These are phyloP conservation scores for Prunus padus DNA, from an alignment of 306 rosid genomes.

Conservation along the genomic window DNA sequence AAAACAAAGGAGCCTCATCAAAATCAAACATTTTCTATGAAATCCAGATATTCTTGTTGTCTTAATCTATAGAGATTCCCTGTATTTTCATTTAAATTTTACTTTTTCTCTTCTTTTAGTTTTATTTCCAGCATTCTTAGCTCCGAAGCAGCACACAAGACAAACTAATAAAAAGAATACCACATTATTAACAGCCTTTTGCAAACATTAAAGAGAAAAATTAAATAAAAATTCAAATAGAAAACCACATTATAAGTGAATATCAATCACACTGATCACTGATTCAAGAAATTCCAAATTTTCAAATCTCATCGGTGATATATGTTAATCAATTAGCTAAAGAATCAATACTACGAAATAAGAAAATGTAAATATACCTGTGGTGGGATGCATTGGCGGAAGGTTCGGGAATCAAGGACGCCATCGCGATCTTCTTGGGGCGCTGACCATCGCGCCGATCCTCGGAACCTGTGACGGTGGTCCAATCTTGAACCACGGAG, in stretches of 20 bases:
- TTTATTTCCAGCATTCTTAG: not conserved
- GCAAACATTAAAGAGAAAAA: not conserved
- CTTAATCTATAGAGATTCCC: too few species aligned
- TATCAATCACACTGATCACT: not conserved
- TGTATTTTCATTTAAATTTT: not conserved
- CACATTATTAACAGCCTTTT: not conserved
- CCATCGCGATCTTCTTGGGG: conserved; percentile 44
- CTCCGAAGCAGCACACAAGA: not conserved
- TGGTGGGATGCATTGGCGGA: conserved; percentile 55
- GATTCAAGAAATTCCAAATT: not conserved
- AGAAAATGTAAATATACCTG: conserved; percentile 40
- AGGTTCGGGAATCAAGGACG: conserved; percentile 59
- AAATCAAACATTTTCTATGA: not conserved
- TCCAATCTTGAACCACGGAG: conserved; percentile 54
- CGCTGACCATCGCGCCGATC: conserved; percentile 48
- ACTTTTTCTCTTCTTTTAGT: not conserved
- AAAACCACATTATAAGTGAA: not conserved
- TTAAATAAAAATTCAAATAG: not conserved
- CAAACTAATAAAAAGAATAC: not conserved
- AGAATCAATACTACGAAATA: not conserved
- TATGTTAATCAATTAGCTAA: not conserved
- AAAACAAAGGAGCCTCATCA: not conserved
- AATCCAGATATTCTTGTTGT: not conserved
- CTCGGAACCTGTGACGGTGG: conserved; percentile 14
- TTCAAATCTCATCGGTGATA: not conserved